Conservation (phyloP, 208 protist species). For the Wallacemonas sp. region DNA sequence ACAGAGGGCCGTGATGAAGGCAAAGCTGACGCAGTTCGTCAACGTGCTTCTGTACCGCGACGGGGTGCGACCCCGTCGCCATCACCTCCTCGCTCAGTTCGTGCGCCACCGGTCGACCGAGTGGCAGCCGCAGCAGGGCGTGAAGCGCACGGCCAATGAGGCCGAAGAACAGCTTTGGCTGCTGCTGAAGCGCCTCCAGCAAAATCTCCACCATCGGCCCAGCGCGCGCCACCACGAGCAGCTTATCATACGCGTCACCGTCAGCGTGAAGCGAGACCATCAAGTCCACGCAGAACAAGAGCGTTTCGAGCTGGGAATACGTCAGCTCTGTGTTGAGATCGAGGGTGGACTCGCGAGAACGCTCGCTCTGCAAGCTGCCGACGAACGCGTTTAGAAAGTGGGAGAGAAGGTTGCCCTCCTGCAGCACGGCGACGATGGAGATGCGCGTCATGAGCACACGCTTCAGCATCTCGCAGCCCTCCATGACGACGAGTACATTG, state of each 20-base stretch:
- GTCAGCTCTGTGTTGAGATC: conserved; percentile 55
- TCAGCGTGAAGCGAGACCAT: conserved; percentile 69
- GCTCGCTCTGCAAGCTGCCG: conserved; percentile 38
- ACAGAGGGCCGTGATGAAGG: conserved; percentile 31
- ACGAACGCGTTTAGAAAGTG: conserved; percentile 55
- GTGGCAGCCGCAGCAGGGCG: conserved; percentile 46
- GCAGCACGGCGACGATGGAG: conserved; percentile 71
- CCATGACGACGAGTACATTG: conserved; percentile 71
- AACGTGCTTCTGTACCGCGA: conserved; percentile 43
- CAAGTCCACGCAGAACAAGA: conserved; percentile 67
- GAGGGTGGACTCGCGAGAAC: conserved; percentile 1
- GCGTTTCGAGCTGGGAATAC: conserved; percentile 57
- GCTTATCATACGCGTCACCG: conserved; percentile 63
- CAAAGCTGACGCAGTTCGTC: conserved; percentile 38
- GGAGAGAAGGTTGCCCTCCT: conserved; percentile 67
- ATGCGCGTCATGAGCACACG: conserved; percentile 65
- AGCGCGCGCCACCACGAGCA: conserved; percentile 61
- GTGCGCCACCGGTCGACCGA: conserved; percentile 26
- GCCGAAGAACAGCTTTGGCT: conserved; percentile 62
- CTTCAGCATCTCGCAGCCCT: conserved; percentile 75
- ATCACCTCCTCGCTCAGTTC: neutral
- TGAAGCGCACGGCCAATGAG: conserved; percentile 42
- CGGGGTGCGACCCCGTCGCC: conserved; percentile 15
- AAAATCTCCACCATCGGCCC: conserved; percentile 53
- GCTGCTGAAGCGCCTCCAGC: conserved; percentile 40